A percentile compares a stretch with the other conserved stretches of the same genome.
Conservation (phyloP, 225 moss, liverwort and hornwort genomes). For the Pleurozium schreberi region DNA sequence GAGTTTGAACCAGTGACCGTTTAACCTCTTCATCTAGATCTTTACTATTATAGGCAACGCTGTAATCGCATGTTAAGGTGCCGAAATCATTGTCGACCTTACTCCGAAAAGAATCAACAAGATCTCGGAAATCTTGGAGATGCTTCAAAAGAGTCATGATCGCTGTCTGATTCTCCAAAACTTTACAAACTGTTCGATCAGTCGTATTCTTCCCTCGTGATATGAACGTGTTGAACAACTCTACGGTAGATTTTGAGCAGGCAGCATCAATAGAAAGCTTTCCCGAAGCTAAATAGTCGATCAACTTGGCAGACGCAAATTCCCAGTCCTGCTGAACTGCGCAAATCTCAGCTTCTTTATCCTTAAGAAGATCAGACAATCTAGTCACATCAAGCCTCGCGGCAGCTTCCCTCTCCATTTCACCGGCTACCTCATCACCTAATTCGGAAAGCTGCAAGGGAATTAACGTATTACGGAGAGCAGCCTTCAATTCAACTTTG, state of each 20-base stretch:
- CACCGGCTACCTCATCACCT: conserved; percentile 23
- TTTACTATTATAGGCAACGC: neutral
- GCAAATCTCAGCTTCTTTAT: conserved; percentile 24
- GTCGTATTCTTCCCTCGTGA: conserved; percentile 5
- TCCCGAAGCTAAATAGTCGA: conserved; percentile 29
- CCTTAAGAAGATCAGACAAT: conserved; percentile 14
- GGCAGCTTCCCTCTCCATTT: conserved; percentile 29
- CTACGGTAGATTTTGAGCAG: neutral
- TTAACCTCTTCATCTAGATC: conserved; percentile 1
- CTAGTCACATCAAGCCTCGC: conserved; percentile 15
- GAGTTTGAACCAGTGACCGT: neutral
- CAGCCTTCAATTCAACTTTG: neutral
- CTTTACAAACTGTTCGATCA: conserved; percentile 7
- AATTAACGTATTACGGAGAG: neutral
- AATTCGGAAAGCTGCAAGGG: conserved; percentile 19
- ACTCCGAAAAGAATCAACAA: conserved; percentile 10
- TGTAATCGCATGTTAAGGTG: neutral
- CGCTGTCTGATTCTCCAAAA: conserved; percentile 19
- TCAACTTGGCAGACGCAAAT: conserved; percentile 27
- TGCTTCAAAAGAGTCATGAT: conserved; percentile 11
- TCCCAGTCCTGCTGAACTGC: conserved; percentile 35
- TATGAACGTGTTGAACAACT: conserved; percentile 17
- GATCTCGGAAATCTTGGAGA: conserved; percentile 12
- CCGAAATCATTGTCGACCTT: neutral
- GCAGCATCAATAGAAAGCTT: conserved; percentile 15